A percentile compares a stretch with the other conserved stretches of the same genome.
Evolutionary conservation across 768 basidiomycete genomes (phyloP).

Genomic region (Mrakia gelida): DNA sequence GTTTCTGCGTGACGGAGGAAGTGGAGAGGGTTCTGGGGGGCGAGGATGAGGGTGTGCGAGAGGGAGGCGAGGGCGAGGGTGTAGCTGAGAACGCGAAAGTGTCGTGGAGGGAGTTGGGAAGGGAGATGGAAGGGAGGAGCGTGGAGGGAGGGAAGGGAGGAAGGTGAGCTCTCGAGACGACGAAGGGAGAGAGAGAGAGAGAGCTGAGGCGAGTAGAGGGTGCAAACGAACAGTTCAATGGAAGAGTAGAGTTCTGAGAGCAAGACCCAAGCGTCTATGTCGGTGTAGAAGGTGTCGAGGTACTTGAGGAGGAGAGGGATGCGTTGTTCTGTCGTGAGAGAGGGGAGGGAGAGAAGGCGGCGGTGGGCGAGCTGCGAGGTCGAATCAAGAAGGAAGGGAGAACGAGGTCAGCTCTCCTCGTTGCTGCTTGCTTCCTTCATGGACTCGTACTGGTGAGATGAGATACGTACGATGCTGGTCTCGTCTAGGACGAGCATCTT

Average conservation of each 20-base stretch:
- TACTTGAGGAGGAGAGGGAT: constrained; percentile 54
- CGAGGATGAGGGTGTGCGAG: constrained; percentile 73
- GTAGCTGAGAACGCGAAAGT: constrained; percentile 54
- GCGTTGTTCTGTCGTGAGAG: constrained; percentile 15
- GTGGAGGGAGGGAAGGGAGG: neutral
- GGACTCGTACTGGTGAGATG: too few relatives aligned
- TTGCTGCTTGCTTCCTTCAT: too few relatives aligned
- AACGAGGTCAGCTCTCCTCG: neutral
- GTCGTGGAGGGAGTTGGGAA: neutral
- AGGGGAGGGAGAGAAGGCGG: constrained; percentile 28
- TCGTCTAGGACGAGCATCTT: constrained; percentile 60
- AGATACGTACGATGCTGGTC: constrained; percentile 57
- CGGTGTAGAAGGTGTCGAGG: constrained; percentile 82
- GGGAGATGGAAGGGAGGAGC: neutral
- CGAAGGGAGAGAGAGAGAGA: neutral
- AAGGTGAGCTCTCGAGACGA: neutral
- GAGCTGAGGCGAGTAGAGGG: neutral
- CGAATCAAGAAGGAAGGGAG: neutral
- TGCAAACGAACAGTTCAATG: constrained; percentile 61
- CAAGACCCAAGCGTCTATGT: constrained; percentile 82
- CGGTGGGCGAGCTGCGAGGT: constrained; percentile 16
- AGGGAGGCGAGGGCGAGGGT: constrained; percentile 66
- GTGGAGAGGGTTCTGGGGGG: constrained; percentile 81
- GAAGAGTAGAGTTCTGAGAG: constrained; percentile 73
- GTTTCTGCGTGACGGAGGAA: constrained; percentile 82